Conservation (phyloP, 176 grass and related monocot genomes). For the Hsuehochloa calcarea region DNA sequence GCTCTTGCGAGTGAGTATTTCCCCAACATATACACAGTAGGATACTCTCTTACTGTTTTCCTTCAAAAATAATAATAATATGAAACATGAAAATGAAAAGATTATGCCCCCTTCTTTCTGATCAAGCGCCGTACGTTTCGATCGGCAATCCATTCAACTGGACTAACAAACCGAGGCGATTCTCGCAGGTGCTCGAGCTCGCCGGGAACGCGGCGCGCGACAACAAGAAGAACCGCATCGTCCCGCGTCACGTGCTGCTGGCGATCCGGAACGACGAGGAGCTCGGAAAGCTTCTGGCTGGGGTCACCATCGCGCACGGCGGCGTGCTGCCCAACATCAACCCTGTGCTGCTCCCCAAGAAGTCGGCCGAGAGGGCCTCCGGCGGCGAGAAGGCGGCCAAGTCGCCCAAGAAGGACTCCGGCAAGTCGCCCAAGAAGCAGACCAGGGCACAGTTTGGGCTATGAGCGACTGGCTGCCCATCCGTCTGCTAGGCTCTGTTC, state of each 20-base stretch:
- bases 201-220: conserved; percentile 46
- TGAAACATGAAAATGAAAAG: too few relatives aligned
- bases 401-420: conserved; percentile 19
- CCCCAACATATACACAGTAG: too few relatives aligned
- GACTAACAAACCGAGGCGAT: not conserved
- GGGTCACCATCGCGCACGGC: conserved; percentile 49
- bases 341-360: conserved; percentile 48
- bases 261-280: conserved; percentile 57
- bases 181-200: conserved; percentile 39
- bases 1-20: too few relatives aligned
- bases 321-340: conserved; percentile 54
- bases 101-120: too few relatives aligned
- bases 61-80: too few relatives aligned
- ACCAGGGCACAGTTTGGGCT: not conserved
- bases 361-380: conserved; percentile 31
- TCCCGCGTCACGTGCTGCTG: conserved; percentile 45
- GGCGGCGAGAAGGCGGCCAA: not conserved
- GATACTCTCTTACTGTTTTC: too few relatives aligned
- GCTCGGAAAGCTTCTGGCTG: conserved; percentile 29
- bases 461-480: not conserved
- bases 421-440: conserved; percentile 28
- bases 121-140: not conserved
- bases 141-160: not conserved
- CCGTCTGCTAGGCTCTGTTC: not conserved
- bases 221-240: conserved; percentile 50